Base-by-base conservation (phyloP, 371 early-diverging fungal species). In the Mucor mucedo region DNA sequence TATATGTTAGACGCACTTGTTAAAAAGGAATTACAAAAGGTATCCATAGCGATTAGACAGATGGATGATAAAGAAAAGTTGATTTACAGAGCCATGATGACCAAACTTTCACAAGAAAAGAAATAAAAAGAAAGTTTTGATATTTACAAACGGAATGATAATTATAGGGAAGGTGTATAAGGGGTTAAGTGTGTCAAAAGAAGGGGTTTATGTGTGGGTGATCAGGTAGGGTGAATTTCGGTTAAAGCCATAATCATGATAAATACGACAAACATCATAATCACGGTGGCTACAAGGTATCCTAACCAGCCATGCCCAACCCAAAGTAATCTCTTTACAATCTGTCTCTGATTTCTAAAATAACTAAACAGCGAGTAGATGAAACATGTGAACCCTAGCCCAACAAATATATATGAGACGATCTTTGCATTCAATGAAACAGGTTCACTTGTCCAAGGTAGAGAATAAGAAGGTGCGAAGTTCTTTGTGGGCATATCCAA, bases 1-100 rank as follows among this genome's bases (percentile, higher is more conserved):
- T 21, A 21, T 21, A 21, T 21, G 21, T 27, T 62, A 76, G 76
- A 76, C 52, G 63, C 50, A 28, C 60, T 72, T 45, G 76, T 76
- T 13, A 72, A 42, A 70, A 77, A 59, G 50, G 72, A 74, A 87
- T 85, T 66, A 71, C 72, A 68, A 77, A 85, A 60, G 76, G 82
- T 85, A 52, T 39, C 65, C 7, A n/a, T 47, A 30, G 58, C 59
- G n/a, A 63, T 63, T 40, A 67, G 66, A 40, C 65, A 69, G 59
- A 54, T 44, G 14, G 67, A 69, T 33, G 66, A 62, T 11, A 67
- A 62, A 49, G 63, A 70, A 55, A 68, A 71, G 30, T 27, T 60
- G 10, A 67, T 76, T 6, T 76, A 76, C 38, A 64, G 68, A 39
- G 68, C 72, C n/a, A 76, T 76, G 76, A 62, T 76, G 59, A 50